Base-by-base conservation (phyloP, 2,329 filamentous ascomycete species). In the Colletotrichum paranaense region DNA sequence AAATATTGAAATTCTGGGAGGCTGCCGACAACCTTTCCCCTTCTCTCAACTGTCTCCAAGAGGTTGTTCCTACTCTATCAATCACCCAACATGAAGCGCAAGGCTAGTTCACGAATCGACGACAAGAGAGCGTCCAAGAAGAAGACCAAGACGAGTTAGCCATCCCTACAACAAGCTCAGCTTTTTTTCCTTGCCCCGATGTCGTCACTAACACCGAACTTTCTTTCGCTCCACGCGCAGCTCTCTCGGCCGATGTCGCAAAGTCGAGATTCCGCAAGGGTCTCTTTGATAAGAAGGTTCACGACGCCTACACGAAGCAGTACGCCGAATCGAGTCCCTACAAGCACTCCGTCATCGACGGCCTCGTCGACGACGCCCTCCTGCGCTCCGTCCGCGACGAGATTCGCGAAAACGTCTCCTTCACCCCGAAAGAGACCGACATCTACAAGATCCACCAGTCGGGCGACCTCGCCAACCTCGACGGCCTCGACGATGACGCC, bases 401-500 rank as follows among this genome's bases (percentile, higher is more conserved):
- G 85, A 96, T 98, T 82, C 92, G 93, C 82, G 89, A 93, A 77
- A 95, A 98, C 80, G 94, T 99, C 77, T 92, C 94, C 77, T 99
- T 99, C 86, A 98, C 97, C 14, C 95, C 95, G 78, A 99, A 99
- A 84, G 97, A 99, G 84, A 99, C 97, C 60, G 97, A 99, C 82
- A 99, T 99, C 78, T 99, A 99, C 90, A 98, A 97, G 85, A 98
- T 99, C 80, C 95, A 98, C 88, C 97, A 99, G 86, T 98, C 96
- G 5, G 97, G 97, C 76, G 97, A 99, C 82, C 89, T 99, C 42
- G 97, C 97, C 59, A 99, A 99, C 84, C 91, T 99, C 72, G 96
- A 98, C 83, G 97, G 97, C 28, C 90, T 99, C 56, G 94, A 97
- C 75, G 92, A 97, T 80, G 92, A 92, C 8, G 95, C 95, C 7